phyloP scores from a whole-genome alignment of 805 yeast genomes.

The Wickerhamiella qilinensis region DNA sequence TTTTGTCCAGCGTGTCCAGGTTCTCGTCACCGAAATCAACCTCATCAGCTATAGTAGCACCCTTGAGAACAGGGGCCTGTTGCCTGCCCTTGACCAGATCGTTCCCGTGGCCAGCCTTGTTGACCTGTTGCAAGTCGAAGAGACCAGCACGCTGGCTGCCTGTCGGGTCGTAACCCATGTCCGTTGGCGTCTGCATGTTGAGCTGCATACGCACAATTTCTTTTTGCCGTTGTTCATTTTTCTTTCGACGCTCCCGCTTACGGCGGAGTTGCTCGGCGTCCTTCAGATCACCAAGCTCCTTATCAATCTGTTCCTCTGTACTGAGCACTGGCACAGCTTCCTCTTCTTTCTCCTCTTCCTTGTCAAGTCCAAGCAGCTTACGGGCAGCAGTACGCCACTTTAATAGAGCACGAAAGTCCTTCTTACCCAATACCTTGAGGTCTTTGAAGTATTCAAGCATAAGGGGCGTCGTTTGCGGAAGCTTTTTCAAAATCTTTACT shows the following conservation, averaged over 20 bases:
- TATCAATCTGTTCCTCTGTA: slow-evolving; percentile 75
- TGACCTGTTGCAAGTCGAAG: slow-evolving; percentile 73
- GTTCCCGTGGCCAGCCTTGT: slow-evolving; percentile 61
- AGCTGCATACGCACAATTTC: slow-evolving; percentile 85
- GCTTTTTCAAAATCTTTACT: slow-evolving; percentile 51
- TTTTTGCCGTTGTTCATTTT: slow-evolving; percentile 71
- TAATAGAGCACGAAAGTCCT: slow-evolving; percentile 72
- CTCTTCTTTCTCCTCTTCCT: slow-evolving; percentile 30
- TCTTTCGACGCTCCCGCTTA: slow-evolving; percentile 69
- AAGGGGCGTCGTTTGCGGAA: slow-evolving; percentile 67
- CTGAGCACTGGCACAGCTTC: slow-evolving; percentile 52
- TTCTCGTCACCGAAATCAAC: slow-evolving; percentile 16
- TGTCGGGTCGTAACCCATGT: slow-evolving; percentile 77
- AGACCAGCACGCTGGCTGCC: slow-evolving; percentile 60
- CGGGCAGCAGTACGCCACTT: slow-evolving; percentile 85
- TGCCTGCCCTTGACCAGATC: slow-evolving; percentile 58
- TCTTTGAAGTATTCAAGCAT: slow-evolving; percentile 74
- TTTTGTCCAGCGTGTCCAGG: slow-evolving; percentile 20
- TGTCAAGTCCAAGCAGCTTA: slow-evolving; percentile 52
- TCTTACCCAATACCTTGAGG: slow-evolving; percentile 83
- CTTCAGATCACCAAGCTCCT: slow-evolving; percentile 60
- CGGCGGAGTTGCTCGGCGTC: slow-evolving; percentile 51
- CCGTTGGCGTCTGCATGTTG: slow-evolving; percentile 87
- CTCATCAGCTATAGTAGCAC: slow-evolving; percentile 4
- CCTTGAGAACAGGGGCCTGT: slow-evolving; percentile 22